Base-by-base conservation (phyloP, 2,329 filamentous ascomycete species). In the Conoideocrella luteorostrata region DNA sequence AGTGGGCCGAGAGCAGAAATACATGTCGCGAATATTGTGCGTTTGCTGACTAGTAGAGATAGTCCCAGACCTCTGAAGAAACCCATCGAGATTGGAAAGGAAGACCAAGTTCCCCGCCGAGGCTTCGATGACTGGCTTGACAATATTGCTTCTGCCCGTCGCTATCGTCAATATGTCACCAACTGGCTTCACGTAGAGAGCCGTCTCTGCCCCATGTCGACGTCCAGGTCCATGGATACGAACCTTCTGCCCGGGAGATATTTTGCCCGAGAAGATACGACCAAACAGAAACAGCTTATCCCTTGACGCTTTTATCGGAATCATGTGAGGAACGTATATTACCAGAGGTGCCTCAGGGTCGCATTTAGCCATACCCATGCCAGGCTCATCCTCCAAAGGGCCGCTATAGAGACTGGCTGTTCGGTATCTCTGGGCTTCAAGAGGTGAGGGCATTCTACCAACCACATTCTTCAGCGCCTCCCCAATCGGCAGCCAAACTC, bases 261-360 rank as follows among this genome's bases (percentile, higher is more conserved):
- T 93, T 68, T 90, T 97, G 86, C 93, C 93, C 60, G 93, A 78
- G 82, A 97, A 98, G 75, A 98, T 91, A 95, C 93, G 93, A 76
- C 93, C 93, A 77, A 98, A 98, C 70, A 93, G 93, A 78, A 96
- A 98, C 88, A 98, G 98, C n/a, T 76, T 93, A 91, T 73, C 93
- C 93, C 86, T 96, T 97, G 68, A 98, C 93, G 62, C n/a, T n/a
- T 89, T 94, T 60, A 93, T 98, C 64, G 93, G 93, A 66, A 98
- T 93, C 93, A 98, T 98, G 88, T 98, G 98, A 72, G 93, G 97
- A 70, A 98, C 90, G 86, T 98, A 98, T 59, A 97, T 80, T 93
- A 98, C 98, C 72, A 98, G 93, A 63, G 91, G 88, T 70, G 81
- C 93, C 79, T 95, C 95, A 72, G 91, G 80, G 71, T 98, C 88